These are phyloP conservation scores for Stagonosporopsis tanaceti DNA, from an alignment of 2,329 filamentous ascomycete species.

Conservation along the genomic window DNA sequence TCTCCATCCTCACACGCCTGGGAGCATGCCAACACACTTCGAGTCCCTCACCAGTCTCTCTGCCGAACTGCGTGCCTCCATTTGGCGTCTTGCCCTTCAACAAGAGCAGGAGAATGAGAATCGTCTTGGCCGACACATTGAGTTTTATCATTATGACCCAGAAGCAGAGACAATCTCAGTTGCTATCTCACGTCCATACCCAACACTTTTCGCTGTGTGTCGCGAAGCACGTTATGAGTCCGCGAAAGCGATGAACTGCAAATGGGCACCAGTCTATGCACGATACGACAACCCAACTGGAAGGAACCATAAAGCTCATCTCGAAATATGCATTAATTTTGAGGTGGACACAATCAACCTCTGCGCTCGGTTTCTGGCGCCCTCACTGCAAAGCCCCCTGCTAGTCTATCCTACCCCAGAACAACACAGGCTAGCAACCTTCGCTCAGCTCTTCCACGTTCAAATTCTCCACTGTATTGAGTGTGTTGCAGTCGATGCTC, in stretches of 20 bases:
- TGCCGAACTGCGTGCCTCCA: conserved; percentile 4
- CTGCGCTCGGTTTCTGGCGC: neutral
- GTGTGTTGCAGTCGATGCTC: neutral
- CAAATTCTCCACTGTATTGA: neutral
- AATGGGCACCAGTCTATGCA: neutral
- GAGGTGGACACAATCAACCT: neutral
- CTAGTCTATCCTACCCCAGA: neutral
- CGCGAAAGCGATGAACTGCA: conserved; percentile 4
- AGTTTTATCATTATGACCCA: neutral
- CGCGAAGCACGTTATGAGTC: neutral
- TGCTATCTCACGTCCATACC: conserved; percentile 7
- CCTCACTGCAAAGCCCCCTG: neutral
- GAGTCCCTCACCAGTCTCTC: conserved; percentile 5
- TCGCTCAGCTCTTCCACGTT: neutral
- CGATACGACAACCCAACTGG: neutral
- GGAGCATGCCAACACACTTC: neutral
- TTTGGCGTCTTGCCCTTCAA: conserved; percentile 4
- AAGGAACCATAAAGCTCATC: neutral
- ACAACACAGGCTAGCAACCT: neutral
- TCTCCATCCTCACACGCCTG: neutral
- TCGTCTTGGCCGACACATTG: neutral
- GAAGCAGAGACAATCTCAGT: conserved; percentile 1
- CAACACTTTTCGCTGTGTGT: conserved; percentile 5
- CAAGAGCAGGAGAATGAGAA: neutral
- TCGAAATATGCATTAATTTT: neutral